phyloP scores from a whole-genome alignment of 1,284 basidiomycete species.

The Boletus smithii region DNA sequence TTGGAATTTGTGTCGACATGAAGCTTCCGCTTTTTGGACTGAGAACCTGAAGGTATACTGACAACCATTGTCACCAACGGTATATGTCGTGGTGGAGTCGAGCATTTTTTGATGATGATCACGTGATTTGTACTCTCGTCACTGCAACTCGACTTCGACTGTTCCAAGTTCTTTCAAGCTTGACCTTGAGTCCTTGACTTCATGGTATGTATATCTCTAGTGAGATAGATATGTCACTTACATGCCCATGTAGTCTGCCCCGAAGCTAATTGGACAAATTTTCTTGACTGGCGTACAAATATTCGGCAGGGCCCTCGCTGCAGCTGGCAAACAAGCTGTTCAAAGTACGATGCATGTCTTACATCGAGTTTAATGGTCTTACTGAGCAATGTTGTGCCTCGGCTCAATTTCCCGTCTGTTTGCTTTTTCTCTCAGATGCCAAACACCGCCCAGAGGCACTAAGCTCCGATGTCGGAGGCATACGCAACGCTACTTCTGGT shows the following conservation, averaged over 20 bases:
- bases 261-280: slow-evolving; percentile 79
- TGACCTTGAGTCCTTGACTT: slow-evolving; percentile 2
- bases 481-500: slow-evolving; percentile 70
- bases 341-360: slow-evolving; percentile 65
- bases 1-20: slow-evolving; percentile 17
- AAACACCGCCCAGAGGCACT: slow-evolving; percentile 66
- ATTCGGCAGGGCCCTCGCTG: slow-evolving; percentile 87
- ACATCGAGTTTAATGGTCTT: not conserved
- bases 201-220: slow-evolving; percentile 25
- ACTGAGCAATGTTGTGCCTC: slow-evolving; percentile 5
- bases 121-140: slow-evolving; percentile 21
- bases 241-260: slow-evolving; percentile 55
- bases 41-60: slow-evolving; percentile 8
- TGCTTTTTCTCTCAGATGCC: slow-evolving; percentile 57
- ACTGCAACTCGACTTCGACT: too few relatives aligned
- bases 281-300: slow-evolving; percentile 78
- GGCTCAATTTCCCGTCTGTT: not conserved
- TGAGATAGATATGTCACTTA: not conserved
- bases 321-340: slow-evolving; percentile 89
- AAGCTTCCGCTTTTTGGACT: slow-evolving; percentile 57
- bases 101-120: slow-evolving; percentile 16
- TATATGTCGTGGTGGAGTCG: not conserved
- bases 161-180: not conserved
- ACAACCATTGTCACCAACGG: slow-evolving; percentile 19
- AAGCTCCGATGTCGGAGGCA: slow-evolving; percentile 64